These are phyloP conservation scores for Nannochloropsis salina DNA, from an alignment of 108 stramenopile genomes.

Conservation along the genomic window DNA sequence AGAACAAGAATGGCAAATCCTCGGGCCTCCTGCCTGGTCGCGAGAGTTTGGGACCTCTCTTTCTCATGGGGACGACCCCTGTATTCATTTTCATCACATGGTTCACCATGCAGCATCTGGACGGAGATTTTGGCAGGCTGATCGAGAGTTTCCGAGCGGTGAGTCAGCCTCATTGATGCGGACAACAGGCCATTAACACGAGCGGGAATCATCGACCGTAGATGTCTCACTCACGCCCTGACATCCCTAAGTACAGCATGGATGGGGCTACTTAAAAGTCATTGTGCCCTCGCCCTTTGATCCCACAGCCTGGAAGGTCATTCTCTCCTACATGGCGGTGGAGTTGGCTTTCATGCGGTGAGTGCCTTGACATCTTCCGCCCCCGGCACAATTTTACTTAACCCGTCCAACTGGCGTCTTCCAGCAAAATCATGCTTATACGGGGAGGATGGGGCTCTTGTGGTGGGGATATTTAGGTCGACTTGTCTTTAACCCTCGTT, in stretches of 20 bases:
- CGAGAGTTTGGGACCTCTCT: constrained; percentile 28
- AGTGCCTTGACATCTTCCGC: background rate
- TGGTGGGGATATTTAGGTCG: too few species aligned
- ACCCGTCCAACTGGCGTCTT: background rate
- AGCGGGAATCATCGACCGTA: too few species aligned
- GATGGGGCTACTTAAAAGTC: constrained; percentile 27
- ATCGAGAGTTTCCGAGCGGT: constrained; percentile 17
- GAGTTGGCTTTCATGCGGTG: constrained; percentile 64
- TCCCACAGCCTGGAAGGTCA: constrained; percentile 59
- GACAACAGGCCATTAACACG: too few species aligned
- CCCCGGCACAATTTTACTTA: background rate
- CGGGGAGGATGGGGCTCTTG: too few species aligned
- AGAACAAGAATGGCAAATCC: constrained; percentile 31
- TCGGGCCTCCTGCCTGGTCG: constrained; percentile 40
- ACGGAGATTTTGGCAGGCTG: constrained; percentile 24
- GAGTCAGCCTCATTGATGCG: background rate
- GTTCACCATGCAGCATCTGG: constrained; percentile 28
- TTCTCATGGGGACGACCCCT: constrained; percentile 29
- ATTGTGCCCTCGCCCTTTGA: constrained; percentile 54
- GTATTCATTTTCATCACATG: constrained; percentile 34
- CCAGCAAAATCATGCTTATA: too few species aligned
- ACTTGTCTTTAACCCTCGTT: too few species aligned
- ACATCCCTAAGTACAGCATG: background rate
- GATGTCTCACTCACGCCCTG: background rate
- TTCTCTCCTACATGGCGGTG: constrained; percentile 64